phyloP scores from a whole-genome alignment of 805 yeast genomes.

The Yarrowia sp. region DNA sequence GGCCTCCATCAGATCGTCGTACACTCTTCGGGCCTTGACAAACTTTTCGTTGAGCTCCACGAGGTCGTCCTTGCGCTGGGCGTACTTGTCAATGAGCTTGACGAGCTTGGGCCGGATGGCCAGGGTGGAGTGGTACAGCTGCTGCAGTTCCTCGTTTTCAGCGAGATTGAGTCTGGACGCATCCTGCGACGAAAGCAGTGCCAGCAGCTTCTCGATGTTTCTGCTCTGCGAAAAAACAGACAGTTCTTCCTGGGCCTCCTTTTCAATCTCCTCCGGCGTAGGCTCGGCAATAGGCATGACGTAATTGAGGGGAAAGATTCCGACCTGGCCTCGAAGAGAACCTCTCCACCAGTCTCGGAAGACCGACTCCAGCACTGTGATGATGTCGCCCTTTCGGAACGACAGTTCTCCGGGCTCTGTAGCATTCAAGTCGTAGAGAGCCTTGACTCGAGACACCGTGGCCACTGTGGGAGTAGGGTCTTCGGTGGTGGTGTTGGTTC shows the following conservation, averaged over 20 bases:
- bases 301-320: constrained; percentile 90
- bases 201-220: constrained; percentile 67
- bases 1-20: constrained; percentile 67
- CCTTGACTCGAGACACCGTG: constrained; percentile 65
- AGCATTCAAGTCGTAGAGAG: constrained; percentile 75
- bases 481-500: too few relatives aligned
- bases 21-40: constrained; percentile 61
- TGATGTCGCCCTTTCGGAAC: constrained; percentile 81
- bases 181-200: constrained; percentile 46
- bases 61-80: constrained; percentile 73
- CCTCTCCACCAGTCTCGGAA: constrained; percentile 98
- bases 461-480: constrained; percentile 34
- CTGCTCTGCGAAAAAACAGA: constrained; percentile 51
- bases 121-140: constrained; percentile 65
- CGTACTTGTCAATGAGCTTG: constrained; percentile 70
- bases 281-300: constrained; percentile 75
- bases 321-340: constrained; percentile 70
- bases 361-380: constrained; percentile 79
- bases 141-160: constrained; percentile 65
- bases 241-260: constrained; percentile 51
- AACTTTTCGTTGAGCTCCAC: constrained; percentile 67
- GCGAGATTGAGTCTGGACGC: constrained; percentile 39
- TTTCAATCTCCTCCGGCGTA: constrained; percentile 54
- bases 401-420: constrained; percentile 84
- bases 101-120: constrained; percentile 73